Evolutionary conservation across 306 rosid genomes (phyloP), one percentile per base, ranked within the genome.

Genomic region (Vigna radiata): DNA sequence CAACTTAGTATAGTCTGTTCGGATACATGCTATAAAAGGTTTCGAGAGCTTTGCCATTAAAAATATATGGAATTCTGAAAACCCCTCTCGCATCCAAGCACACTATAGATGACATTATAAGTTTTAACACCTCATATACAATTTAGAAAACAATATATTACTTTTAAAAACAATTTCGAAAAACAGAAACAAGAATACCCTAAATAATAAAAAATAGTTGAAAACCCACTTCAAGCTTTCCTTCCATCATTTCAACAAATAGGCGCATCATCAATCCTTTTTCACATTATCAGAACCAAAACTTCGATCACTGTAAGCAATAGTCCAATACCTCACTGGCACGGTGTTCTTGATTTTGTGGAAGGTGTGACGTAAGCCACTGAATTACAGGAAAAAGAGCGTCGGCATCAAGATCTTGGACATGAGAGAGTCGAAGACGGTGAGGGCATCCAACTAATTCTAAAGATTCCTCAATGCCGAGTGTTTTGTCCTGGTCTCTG

Each of bases 371-470:
- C 37, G 77, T 52, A 37, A 86, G 84, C 91, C 91, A 89, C 19
- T 78, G 87, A 25, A 81, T 46, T 12, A 86, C 90, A 4, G 91
- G 88, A 6, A 88, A 68, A 62, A 86, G 39, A 36, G 43, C 48
- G 4, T 83, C 77, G 18, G 27, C 9, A n/a, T 87, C 81, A 23
- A 77, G 79, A 66, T 77, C 62, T 75, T 47, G 78, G 68, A 82
- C 36, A 21, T 81, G 75, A 11, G 70, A 62, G 33, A 37, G 48
- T 69, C 70, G 80, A 46, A 90, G 80, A 67, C 79, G 47, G 84
- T 79, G 47, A n/a, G 91, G 88, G 23, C 88, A 90, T 73, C 87
- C 82, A 7, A 80, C 49, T 78, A 47, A 71, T 76, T 77, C 79
- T 21, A 88, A 52, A 73, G 83, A 78, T 56, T 90, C 90, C 60